Base-by-base conservation (phyloP, 257 asterid genomes). In the Nicotiana obtusifolia region DNA sequence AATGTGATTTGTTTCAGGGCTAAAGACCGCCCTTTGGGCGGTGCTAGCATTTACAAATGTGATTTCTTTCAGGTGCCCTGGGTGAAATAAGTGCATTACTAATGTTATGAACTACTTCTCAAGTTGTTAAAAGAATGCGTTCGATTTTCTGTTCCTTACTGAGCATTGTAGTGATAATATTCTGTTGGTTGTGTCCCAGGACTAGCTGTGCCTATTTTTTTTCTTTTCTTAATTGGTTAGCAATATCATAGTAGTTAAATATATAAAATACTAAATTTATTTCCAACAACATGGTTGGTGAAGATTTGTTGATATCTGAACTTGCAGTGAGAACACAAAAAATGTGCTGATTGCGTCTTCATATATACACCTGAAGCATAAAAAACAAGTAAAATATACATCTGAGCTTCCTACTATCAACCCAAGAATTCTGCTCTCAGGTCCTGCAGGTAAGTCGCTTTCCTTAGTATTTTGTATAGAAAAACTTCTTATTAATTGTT, bases 381-480 rank as follows among this genome's bases (percentile, higher is more conserved):
- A 84, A 86, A 93, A 91, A 67, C 92, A 89, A 86, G 91, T 88
- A 84, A 89, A 90, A 86, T 86, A 82, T 86, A 87, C 95, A 59
- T 91, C 93, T 19, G 94, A 90, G 92, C 92, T 94, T 84, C 88
- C 97, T 64, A 90, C 97, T 76, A 84, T 94, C 87, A 94, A 89
- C 86, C 98, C 98, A 44, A 89, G 97, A 85, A 89, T 94, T 86
- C 87, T 93, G 86, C 97, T 94, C 83, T 91, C 94, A 77, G 97
- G 98, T 81, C 97, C 98, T 83, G 95, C 98, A 89, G 98, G 98
- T 93, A 57, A 73, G 85, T 86, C 26, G 78, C 57, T 49, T 52
- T 49, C 44, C 47, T 75, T 75, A 2, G 62, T 52, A 7, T 16
- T 19, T 26, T 52, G 52, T 16, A 4, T 49, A 26, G 47, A 75